Conservation (phyloP, 2,329 filamentous ascomycete species). For the Xylariaceae sp. region DNA sequence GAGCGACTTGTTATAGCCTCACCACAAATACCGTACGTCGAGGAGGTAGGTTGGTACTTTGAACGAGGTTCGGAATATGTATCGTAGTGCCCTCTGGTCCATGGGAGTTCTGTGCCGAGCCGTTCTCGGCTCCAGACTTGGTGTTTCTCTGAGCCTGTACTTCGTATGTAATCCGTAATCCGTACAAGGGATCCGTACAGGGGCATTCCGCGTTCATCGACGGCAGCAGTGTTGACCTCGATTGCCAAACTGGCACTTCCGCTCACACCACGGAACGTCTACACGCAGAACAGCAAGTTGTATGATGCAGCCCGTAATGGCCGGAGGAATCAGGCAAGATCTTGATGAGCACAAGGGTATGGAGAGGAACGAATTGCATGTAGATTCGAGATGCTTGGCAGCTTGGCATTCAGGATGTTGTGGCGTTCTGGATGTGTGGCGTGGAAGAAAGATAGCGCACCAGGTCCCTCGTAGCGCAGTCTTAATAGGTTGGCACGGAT, state of each 20-base stretch:
- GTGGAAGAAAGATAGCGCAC: background rate
- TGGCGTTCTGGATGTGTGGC: background rate
- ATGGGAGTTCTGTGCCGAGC: background rate
- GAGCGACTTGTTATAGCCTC: background rate
- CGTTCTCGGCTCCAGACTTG: background rate
- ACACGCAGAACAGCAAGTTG: too few relatives aligned
- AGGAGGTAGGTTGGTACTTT: background rate
- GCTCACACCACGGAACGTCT: too few relatives aligned
- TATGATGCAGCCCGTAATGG: too few relatives aligned
- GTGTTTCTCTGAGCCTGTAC: background rate
- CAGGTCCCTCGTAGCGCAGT: background rate
- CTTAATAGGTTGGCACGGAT: slow-evolving; percentile 3
- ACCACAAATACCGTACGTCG: background rate
- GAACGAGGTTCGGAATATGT: background rate
- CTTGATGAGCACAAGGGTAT: too few relatives aligned
- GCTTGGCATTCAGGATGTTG: too few relatives aligned
- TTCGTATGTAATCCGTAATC: background rate
- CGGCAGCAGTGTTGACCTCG: too few relatives aligned
- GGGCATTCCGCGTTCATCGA: too few relatives aligned
- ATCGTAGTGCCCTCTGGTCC: background rate
- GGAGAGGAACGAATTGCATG: background rate
- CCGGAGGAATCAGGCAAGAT: too few relatives aligned
- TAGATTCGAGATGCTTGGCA: background rate
- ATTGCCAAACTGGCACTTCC: too few relatives aligned
- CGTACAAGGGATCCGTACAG: too few relatives aligned